phyloP scores from a whole-genome alignment of 208 protist species.

The Wallacemonas sp. region DNA sequence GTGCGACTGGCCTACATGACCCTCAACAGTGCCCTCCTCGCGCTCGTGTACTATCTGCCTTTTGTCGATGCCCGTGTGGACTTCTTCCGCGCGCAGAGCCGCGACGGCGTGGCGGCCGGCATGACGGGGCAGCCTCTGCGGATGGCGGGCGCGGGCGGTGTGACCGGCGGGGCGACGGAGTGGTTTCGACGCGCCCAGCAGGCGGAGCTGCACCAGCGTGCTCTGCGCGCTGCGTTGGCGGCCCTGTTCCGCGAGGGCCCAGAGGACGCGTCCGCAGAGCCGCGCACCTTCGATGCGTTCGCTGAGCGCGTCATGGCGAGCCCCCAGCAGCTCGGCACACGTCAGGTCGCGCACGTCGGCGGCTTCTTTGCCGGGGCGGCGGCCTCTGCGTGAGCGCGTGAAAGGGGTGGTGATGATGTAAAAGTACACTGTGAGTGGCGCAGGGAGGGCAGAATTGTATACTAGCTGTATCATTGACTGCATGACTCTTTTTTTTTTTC shows the following conservation, averaged over 20 bases:
- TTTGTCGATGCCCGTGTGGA: constrained; percentile 41
- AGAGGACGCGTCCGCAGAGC: background rate
- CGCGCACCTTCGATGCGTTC: background rate
- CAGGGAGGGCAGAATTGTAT: no score
- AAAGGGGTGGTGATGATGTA: background rate
- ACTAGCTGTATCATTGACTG: background rate
- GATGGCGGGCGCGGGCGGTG: constrained; percentile 21
- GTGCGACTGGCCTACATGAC: constrained; percentile 16
- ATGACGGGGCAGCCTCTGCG: background rate
- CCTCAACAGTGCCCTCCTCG: constrained; percentile 30
- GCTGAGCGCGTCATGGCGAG: background rate
- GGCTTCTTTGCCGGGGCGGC: background rate
- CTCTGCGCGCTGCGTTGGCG: background rate
- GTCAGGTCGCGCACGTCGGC: background rate
- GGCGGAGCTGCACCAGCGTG: background rate
- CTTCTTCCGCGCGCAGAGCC: constrained; percentile 32
- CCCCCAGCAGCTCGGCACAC: background rate
- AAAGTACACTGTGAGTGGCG: background rate
- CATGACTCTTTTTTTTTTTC: constrained; percentile 8
- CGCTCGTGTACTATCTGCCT: constrained; percentile 41
- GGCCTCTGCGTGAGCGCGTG: background rate
- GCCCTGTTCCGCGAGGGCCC: background rate
- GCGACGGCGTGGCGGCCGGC: background rate
- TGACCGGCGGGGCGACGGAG: constrained; percentile 24
- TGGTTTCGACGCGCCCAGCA: constrained; percentile 15